phyloP scores from a whole-genome alignment of 1,284 basidiomycete genomes.

The Meira nashicola region DNA sequence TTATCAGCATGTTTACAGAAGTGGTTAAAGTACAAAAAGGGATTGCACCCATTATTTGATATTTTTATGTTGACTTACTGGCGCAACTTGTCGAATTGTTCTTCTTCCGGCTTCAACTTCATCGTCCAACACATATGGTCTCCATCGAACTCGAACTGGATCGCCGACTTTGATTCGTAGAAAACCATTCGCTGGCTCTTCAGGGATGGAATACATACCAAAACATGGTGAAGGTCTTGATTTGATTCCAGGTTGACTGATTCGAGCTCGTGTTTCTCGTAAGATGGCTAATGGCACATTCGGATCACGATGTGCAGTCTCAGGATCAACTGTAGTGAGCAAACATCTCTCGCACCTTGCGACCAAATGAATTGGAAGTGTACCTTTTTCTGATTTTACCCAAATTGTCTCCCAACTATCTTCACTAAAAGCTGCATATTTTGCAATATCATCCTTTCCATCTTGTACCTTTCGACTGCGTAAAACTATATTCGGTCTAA shows the following conservation, averaged over 20 bases:
- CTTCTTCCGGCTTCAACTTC: conserved; percentile 13
- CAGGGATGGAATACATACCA: conserved; percentile 39
- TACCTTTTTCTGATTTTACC: conserved; percentile 9
- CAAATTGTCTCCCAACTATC: conserved; percentile 34
- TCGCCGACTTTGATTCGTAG: conserved; percentile 21
- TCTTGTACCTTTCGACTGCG: background rate
- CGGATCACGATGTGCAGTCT: conserved; percentile 23
- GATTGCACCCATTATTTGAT: no score
- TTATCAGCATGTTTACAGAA: no score
- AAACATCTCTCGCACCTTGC: conserved; percentile 36
- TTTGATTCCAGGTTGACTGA: conserved; percentile 23
- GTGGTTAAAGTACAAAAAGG: no score
- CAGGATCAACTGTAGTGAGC: conserved; percentile 35
- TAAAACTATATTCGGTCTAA: conserved; percentile 38
- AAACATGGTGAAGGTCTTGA: conserved; percentile 29
- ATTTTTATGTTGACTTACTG: no score
- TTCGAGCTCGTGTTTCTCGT: conserved; percentile 20
- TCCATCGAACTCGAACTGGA: conserved; percentile 20
- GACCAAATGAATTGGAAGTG: conserved; percentile 28
- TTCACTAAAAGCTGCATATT: conserved; percentile 21
- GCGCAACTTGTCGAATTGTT: no score
- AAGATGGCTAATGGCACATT: conserved; percentile 33
- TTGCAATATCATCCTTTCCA: background rate
- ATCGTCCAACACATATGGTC: conserved; percentile 18
- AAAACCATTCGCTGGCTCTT: conserved; percentile 9